Conservation (phyloP, 768 basidiomycete genomes). For the Trametes coccinea region DNA sequence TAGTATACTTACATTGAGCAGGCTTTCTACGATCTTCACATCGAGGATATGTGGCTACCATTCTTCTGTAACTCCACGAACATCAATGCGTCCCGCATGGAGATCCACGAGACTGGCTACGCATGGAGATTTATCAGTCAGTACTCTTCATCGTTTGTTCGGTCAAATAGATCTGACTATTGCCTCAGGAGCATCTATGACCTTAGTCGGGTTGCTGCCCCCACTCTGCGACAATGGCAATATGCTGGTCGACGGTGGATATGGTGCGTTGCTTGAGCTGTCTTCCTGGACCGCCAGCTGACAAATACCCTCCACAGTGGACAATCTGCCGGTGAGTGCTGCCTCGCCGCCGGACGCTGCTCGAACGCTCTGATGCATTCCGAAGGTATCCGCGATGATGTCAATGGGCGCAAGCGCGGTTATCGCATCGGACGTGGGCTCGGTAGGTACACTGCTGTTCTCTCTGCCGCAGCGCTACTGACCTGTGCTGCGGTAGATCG, state of each 20-base stretch:
- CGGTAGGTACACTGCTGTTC: constrained; percentile 47
- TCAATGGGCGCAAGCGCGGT: constrained; percentile 88
- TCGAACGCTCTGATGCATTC: background rate
- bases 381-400: constrained; percentile 86
- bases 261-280: constrained; percentile 50
- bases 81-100: constrained; percentile 94
- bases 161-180: background rate
- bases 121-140: constrained; percentile 92
- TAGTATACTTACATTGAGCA: constrained; percentile 32
- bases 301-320: constrained; percentile 50
- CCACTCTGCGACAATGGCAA: constrained; percentile 94
- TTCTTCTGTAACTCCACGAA: constrained; percentile 99
- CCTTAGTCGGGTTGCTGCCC: constrained; percentile 90
- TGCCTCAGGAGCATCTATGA: constrained; percentile 88
- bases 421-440: constrained; percentile 92
- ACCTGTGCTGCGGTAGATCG: constrained; percentile 50
- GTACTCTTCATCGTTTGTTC: background rate
- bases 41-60: constrained; percentile 98
- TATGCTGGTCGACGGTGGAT: constrained; percentile 88
- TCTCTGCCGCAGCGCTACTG: too few species aligned
- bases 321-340: constrained; percentile 78
- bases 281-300: background rate
- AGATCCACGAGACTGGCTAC: constrained; percentile 97
- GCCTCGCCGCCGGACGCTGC: background rate
- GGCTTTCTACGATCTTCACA: constrained; percentile 92